Base-by-base conservation (phyloP, 2,329 filamentous ascomycete species). In the Xylariales sp. region DNA sequence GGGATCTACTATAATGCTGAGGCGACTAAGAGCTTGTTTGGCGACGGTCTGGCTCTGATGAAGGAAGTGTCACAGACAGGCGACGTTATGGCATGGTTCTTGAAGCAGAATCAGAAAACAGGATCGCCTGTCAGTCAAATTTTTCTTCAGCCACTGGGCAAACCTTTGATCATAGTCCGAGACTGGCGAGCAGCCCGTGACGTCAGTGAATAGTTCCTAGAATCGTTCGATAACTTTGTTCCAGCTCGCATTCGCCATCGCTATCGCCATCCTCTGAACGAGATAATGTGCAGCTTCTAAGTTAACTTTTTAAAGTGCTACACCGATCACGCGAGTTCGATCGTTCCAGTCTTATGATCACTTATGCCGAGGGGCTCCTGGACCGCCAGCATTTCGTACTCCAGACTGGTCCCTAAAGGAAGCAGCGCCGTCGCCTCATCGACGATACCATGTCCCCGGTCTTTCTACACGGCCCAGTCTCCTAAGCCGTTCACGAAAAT, bases 1-100 rank as follows among this genome's bases (percentile, higher is more conserved):
- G 69, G 65, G 3, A 71, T 72, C 32, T 67, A 69, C 3, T 69
- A 72, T 55, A 67, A 72, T 57, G 58, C 30, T 28, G 65, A 63
- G 4, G 65, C 65, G 7, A 62, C 64, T n/a, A 63, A 45, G 10
- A 58, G 34, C n/a, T 43, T 70, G 30, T 54, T 68, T 55, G 69
- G 69, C 34, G 67, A 71, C 30, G 55, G 52, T 18, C 64, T 57
- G 0, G 64, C 36, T 5, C 12, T 69, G 66, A 45, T 68, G 10
- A 41, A 46, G 16, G 64, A 67, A 32, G 54, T 58, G 28, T 53
- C 49, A 0, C 36, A 48, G 53, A 59, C 54, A 23, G 60, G 60
- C 10, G 60, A 60, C n/a, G 30, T 67, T 5, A 41, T 55, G 32
- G 49, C 49, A 43, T 64, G 65, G 65, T 59, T 62, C 60, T 43